Base-by-base conservation (phyloP, 352 stramenopile genomes). In the Globisporangium nodosum region DNA sequence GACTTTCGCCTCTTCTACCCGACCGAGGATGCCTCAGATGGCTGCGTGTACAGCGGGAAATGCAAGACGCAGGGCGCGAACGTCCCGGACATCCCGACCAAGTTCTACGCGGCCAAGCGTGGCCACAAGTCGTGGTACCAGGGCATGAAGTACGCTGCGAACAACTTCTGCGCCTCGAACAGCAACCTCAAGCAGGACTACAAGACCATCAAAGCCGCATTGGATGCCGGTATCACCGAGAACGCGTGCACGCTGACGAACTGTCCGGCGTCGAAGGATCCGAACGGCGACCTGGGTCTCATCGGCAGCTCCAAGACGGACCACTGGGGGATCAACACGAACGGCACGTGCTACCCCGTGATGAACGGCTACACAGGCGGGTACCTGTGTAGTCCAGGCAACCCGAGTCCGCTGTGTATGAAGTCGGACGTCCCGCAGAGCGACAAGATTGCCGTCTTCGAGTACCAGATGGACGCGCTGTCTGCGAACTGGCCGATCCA, bases 401-500 rank as follows among this genome's bases (percentile, higher is more conserved):
- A 86, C 58, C 76, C 52, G 3, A 48, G 74, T 42, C 46, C 62
- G 3, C 51, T 55, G 15, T 89, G 76, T 47, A 47, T 16, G 3
- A 33, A 53, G 12, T 43, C 62, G 2, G 47, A 48, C 2, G 35
- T 68, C 4, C 46, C 69, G 0, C 16, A 52, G 47, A 74, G 16
- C 39, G 49, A 68, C 40, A 70, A 70, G 47, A 39, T 71, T 33
- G 70, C 70, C 42, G 47, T 73, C 21, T 91, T 89, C 48, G 60
- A 57, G 40, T 91, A 91, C 56, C 83, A 98, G 60, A 96, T 97
- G 60, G 96, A 99, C 69, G 94, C 93, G 8, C 88, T 98, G 24
- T 97, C 91, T 15, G 81, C 87, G 31, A 96, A 97, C 65, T 94
- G 90, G 70, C 76, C 84, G 9, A 65, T 98, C 13, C 87, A 85